Evolutionary conservation across 257 asterid species (phyloP), one percentile per base, ranked within the genome.

Genomic region (Przewalskia tangutica): DNA sequence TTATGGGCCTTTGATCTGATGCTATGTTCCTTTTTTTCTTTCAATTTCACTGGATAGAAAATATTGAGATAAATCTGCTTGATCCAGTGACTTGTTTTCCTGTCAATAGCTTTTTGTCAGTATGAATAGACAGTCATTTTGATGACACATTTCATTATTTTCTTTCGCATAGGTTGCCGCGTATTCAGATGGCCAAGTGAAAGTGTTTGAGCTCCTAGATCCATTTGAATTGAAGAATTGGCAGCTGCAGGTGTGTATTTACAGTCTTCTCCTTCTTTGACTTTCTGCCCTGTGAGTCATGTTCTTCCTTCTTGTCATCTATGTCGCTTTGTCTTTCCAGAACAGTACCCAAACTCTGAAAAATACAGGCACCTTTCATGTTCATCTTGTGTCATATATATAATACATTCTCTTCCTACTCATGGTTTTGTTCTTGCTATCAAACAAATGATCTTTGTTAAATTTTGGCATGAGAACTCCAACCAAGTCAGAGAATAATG

Each of bases 191-290:
- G 99, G 99, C 44, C 93, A 89, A 58, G 90, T 91, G 82, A 90
- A 90, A 89, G 85, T 95, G 81, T 92, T 87, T 84, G 97, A 91
- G 90, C 96, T 92, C 50, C 91, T 84, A 51, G 97, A 92, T 87
- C 91, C 91, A n/a, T 92, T 95, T 78, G 97, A 91, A 77, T 85
- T 95, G 90, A 95, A 85, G 86, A 92, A 88, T 77, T 95, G 99
- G 98, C 99, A 95, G 84, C 96, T 95, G 88, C 99, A 95, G 99
- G 99, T 94, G 81, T 64, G 77, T 46, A 46, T 71, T 36, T 46
- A 71, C 58, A 44, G 17, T 70, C 38, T 6, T 38, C 23, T 55
- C 23, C n/a, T 40, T 42, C 55, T 68, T 68, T 42, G 18, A 46
- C 40, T 44, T 71, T 71, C 78, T 42, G 58, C 78, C 18, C 18